Base-by-base conservation (phyloP, 202 grass and related monocot species). In the Eragrostis tef region DNA sequence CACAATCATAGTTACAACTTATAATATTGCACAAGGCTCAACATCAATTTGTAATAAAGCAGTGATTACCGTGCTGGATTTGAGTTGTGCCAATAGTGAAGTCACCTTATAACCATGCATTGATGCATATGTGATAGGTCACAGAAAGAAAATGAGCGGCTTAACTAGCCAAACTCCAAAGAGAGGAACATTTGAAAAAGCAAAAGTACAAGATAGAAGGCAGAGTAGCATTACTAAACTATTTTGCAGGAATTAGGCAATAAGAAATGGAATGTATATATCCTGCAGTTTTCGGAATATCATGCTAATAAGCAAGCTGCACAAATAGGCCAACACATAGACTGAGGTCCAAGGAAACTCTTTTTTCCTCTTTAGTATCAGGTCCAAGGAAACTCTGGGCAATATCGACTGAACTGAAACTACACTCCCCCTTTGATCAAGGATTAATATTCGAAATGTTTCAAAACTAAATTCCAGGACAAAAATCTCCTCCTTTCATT, bases 191-290 rank as follows among this genome's bases (percentile, higher is more conserved):
- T 26, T 60, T 60, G 20, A 24, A 11, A 19, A 54, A 15, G 19
- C 11, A 52, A 36, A 13, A 78, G 2, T 20, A 7, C 7, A 10
- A 58, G 0, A 21, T 48, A 26, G 36, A 34, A 36, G 11, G 15
- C 25, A 14, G 11, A 24, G 27, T 65, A 51, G 36, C 49, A 71
- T 17, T 45, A 61, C 61, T 64, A 34, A 64, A 48, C 29, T 39
- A 13, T 22, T 62, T 11, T 11, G 13, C 41, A 58, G 68, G 4
- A 24, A 60, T 26, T 25, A 57, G 21, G 1, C 7, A 6, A 79
- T 54, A 67, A 51, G 41, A 49, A 54, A 64, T 66, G 42, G 11
- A 65, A 43, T 70, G 34, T 48, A 58, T 70, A 57, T 1, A 85
- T 0, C 64, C 14, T 58, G 7, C 16, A 64, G 7, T 43, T 63